Conservation (phyloP, 352 stramenopile genomes). For the Pythium chondricola region DNA sequence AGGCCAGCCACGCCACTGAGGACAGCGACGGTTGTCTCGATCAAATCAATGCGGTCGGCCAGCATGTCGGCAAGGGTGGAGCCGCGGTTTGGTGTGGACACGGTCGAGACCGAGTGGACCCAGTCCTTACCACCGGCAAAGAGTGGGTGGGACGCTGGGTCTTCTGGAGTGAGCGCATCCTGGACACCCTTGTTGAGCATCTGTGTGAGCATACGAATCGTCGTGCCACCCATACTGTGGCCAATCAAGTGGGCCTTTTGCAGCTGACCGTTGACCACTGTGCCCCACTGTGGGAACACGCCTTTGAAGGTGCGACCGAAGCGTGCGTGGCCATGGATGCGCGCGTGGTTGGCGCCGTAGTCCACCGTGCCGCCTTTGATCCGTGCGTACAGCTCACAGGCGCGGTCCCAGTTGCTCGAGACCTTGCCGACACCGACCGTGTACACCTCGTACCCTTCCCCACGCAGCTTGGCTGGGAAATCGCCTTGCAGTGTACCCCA, state of each 20-base stretch:
- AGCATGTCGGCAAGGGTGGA: constrained; percentile 4
- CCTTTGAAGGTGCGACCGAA: constrained; percentile 11
- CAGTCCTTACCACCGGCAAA: constrained; percentile 17
- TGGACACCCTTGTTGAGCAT: constrained; percentile 9
- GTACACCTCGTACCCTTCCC: constrained; percentile 37
- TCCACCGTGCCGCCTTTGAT: constrained; percentile 27
- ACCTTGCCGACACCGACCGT: constrained; percentile 44
- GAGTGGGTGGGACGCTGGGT: constrained; percentile 1
- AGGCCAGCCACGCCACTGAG: background rate
- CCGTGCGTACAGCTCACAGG: constrained; percentile 51
- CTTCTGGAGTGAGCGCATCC: constrained; percentile 1
- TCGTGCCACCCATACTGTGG: constrained; percentile 13
- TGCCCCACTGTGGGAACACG: constrained; percentile 21
- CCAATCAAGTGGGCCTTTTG: constrained; percentile 25
- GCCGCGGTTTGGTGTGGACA: constrained; percentile 8
- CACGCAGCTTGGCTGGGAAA: constrained; percentile 31
- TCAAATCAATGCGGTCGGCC: background rate
- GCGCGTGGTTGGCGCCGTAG: constrained; percentile 24
- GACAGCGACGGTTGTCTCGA: background rate
- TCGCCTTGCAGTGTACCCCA: constrained; percentile 47
- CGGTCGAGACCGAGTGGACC: constrained; percentile 12
- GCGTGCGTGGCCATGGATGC: constrained; percentile 27
- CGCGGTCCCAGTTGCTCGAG: constrained; percentile 60
- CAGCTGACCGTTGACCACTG: constrained; percentile 10
- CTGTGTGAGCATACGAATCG: constrained; percentile 8